These are phyloP conservation scores for Lentinula aciculospora DNA, from an alignment of 768 basidiomycete genomes.

Conservation along the genomic window DNA sequence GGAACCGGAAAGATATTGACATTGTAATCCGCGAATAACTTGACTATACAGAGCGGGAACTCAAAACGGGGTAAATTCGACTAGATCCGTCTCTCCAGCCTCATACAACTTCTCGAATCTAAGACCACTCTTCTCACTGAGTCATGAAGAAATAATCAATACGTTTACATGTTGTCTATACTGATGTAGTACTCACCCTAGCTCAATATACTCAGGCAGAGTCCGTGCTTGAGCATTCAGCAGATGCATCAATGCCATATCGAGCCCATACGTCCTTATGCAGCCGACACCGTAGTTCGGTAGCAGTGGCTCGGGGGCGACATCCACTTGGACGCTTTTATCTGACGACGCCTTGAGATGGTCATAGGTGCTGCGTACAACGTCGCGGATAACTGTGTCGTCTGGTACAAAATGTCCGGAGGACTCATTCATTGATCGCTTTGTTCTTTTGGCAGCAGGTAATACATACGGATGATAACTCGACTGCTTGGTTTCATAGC, in stretches of 20 bases:
- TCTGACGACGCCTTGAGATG: not conserved
- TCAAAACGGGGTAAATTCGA: conserved; percentile 21
- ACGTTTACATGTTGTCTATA: too few relatives aligned
- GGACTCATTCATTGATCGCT: too few relatives aligned
- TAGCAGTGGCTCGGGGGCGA: conserved; percentile 36
- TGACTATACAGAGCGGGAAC: too few relatives aligned
- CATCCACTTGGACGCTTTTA: not conserved
- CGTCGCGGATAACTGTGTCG: conserved; percentile 30
- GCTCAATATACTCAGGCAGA: conserved; percentile 29
- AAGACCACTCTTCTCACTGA: conserved; percentile 20
- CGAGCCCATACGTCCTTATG: conserved; percentile 34
- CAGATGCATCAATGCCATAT: conserved; percentile 38
- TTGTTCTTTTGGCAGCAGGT: too few relatives aligned
- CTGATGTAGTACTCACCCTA: conserved; percentile 20
- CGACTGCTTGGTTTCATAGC: conserved; percentile 29
- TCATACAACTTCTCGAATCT: conserved; percentile 33
- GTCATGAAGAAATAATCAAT: not conserved
- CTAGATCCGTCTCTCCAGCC: conserved; percentile 25
- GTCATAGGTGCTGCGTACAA: too few relatives aligned
- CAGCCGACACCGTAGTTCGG: conserved; percentile 41
- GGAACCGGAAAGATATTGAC: too few relatives aligned
- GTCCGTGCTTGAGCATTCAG: conserved; percentile 39
- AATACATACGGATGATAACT: conserved; percentile 29
- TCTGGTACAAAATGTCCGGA: too few relatives aligned
- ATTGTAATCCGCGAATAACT: too few relatives aligned